phyloP scores from a whole-genome alignment of 2,329 filamentous ascomycete species.

The Verticillium klebahnii region DNA sequence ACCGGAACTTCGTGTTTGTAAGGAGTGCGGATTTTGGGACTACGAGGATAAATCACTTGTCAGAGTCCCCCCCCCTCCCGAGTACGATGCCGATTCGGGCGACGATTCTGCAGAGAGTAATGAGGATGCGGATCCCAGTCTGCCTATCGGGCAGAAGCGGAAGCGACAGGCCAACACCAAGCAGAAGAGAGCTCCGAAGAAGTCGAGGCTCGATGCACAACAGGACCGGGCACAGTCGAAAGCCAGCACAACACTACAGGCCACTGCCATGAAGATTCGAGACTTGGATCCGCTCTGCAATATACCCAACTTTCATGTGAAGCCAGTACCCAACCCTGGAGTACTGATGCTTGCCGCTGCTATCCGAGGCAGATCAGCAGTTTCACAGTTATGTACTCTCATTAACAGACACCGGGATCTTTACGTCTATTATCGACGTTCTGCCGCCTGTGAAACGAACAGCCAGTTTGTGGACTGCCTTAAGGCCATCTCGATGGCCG shows the following conservation, averaged over 20 bases:
- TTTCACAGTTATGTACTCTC: background rate
- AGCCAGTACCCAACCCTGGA: background rate
- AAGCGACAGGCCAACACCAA: background rate
- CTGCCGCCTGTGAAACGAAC: background rate
- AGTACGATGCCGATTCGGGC: background rate
- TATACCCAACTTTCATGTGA: background rate
- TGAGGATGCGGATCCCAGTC: background rate
- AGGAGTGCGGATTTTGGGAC: background rate
- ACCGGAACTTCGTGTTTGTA: background rate
- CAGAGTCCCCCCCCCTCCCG: background rate
- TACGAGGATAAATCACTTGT: background rate
- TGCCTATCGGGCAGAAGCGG: background rate
- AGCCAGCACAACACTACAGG: background rate
- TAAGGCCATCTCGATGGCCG: background rate
- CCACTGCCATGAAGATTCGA: background rate
- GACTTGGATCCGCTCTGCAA: background rate
- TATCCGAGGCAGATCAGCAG: background rate
- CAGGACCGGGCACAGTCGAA: background rate
- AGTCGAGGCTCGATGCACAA: background rate
- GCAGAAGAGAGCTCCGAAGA: background rate
- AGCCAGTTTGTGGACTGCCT: background rate
- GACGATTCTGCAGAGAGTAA: background rate
- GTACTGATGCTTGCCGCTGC: background rate
- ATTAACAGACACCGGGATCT: background rate
- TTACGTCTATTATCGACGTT: background rate